Conservation (phyloP, 768 basidiomycete species). For the Tylopilus subfusipes region DNA sequence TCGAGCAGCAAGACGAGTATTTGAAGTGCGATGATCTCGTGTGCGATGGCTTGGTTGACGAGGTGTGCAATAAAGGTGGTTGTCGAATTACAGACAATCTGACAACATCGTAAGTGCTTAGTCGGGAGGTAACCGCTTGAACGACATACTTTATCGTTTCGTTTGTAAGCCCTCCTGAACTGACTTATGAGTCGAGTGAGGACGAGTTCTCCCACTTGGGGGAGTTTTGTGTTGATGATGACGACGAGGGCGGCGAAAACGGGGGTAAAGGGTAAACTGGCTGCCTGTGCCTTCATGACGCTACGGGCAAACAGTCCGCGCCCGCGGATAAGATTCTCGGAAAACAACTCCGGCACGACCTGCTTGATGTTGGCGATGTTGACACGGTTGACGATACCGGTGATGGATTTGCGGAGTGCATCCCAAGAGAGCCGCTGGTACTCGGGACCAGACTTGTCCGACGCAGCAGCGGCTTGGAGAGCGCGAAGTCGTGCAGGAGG, state of each 20-base stretch:
- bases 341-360: slow-evolving; percentile 85
- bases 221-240: slow-evolving; percentile 96
- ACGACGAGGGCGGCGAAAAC: slow-evolving; percentile 93
- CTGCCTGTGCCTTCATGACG: slow-evolving; percentile 96
- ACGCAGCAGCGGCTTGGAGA: slow-evolving; percentile 76
- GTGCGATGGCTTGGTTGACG: slow-evolving; percentile 89
- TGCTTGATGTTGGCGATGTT: slow-evolving; percentile 96
- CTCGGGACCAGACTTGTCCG: slow-evolving; percentile 81
- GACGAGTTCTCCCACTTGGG: slow-evolving; percentile 92
- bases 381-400: slow-evolving; percentile 99
- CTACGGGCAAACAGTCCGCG: slow-evolving; percentile 90
- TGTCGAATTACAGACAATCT: slow-evolving; percentile 92
- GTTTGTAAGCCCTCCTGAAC: slow-evolving; percentile 90
- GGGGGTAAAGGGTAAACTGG: slow-evolving; percentile 96
- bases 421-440: slow-evolving; percentile 98
- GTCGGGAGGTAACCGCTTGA: not conserved
- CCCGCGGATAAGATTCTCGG: slow-evolving; percentile 92
- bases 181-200: slow-evolving; percentile 89
- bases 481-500: slow-evolving; percentile 92
- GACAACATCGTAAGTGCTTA: not conserved
- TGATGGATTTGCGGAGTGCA: slow-evolving; percentile 93
- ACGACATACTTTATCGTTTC: slow-evolving; percentile 89
- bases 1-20: slow-evolving; percentile 95
- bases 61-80: slow-evolving; percentile 90
- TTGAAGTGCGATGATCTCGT: slow-evolving; percentile 92